Base-by-base conservation (phyloP, 176 grass and related monocot species). In the Avena sativa region DNA sequence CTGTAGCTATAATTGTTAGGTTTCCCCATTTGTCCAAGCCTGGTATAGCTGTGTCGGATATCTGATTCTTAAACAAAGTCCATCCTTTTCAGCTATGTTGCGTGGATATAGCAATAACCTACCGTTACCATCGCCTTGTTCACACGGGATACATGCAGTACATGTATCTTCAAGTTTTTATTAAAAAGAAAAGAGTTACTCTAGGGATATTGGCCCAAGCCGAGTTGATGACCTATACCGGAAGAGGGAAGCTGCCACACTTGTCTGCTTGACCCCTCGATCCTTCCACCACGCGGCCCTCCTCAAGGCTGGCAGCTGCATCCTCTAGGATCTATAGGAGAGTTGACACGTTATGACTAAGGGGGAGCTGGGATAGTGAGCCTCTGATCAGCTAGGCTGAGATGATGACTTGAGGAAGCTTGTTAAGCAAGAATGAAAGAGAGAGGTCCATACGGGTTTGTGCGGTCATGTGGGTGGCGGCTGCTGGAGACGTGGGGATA, bases 21-120 rank as follows among this genome's bases (percentile, higher is more conserved):
- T 61, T 73, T 9, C 38, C 13, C 28, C 64, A 80, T 60, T 70
- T 73, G 51, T 23, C n/a, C 23, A 51, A 83, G 49, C 65, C 20
- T 66, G 43, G 14, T 76, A 12, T 76, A 65, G 44, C 73, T 78
- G 38, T 77, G 47, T 20, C 64, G 55, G 83, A 30, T 51, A 7
- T 77, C 46, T 76, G 26, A 30, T 65, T 36, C 71, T 76, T 30
- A 30, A 85, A 64, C 40, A 51, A 65, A 85, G 55, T 38, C 78
- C 12, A 3, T 20, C 64, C 64, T 32, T 67, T 67, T 67, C 28
- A 67, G 26, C 64, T 34, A 66, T 66, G 62, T 66, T 66, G 25
- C 64, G 34, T 25, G 14, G 64, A 67, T 67, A 67, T 67, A 15
- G 64, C 64, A 34, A 28, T 66, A 67, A 34, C 28, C 9, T 67